Conservation (phyloP, 805 yeast genomes). For the Barnettozyma botsteinii region DNA sequence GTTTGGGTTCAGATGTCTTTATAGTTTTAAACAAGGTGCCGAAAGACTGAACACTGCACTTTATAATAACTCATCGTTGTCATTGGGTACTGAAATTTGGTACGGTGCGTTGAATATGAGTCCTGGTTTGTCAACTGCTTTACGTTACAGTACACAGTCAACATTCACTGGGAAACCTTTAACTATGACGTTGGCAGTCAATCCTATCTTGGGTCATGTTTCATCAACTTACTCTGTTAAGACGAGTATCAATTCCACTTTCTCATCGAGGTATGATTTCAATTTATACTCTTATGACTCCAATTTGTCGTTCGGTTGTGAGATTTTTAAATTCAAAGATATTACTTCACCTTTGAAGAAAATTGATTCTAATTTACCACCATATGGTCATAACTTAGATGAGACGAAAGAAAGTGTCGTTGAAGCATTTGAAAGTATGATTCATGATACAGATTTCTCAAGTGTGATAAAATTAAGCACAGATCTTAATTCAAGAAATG, state of each 20-base stretch:
- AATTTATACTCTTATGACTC: slow-evolving; percentile 88
- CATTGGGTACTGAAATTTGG: slow-evolving; percentile 86
- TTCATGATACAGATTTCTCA: slow-evolving; percentile 49
- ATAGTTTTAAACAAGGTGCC: slow-evolving; percentile 45
- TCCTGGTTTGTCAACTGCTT: slow-evolving; percentile 84
- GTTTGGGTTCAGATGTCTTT: slow-evolving; percentile 73
- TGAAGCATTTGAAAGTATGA: slow-evolving; percentile 44
- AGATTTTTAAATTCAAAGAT: slow-evolving; percentile 55
- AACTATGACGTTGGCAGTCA: slow-evolving; percentile 78
- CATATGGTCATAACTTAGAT: slow-evolving; percentile 27
- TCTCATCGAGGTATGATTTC: slow-evolving; percentile 82
- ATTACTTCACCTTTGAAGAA: slow-evolving; percentile 7
- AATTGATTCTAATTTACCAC: slow-evolving; percentile 26
- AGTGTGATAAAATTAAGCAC: slow-evolving; percentile 73
- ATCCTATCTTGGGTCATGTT: slow-evolving; percentile 86
- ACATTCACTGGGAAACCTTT: slow-evolving; percentile 85
- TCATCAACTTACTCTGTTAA: slow-evolving; percentile 84
- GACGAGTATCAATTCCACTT: slow-evolving; percentile 67
- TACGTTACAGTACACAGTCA: slow-evolving; percentile 80
- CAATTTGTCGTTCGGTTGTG: slow-evolving; percentile 81
- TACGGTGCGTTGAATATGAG: slow-evolving; percentile 77
- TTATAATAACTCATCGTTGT: slow-evolving; percentile 57
- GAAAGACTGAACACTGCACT: slow-evolving; percentile 35
- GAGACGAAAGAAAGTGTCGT: slow-evolving; percentile 34
- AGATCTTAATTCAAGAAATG: slow-evolving; percentile 53